Conservation (phyloP, 2,329 filamentous ascomycete species). For the Gliomastix tumulicola region DNA sequence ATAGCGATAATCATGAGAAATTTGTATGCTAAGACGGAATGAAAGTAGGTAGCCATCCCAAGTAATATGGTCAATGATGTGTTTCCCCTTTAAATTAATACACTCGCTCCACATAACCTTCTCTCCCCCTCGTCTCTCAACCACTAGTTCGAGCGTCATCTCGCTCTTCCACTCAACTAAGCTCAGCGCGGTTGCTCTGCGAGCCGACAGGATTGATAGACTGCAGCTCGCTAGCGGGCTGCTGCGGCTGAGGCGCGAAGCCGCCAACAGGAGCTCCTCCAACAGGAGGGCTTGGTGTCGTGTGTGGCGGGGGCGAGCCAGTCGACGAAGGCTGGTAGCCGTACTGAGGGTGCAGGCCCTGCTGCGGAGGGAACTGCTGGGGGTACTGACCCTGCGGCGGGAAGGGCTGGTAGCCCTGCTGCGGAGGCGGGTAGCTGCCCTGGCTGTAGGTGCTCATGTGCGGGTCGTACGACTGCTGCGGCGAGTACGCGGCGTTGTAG, state of each 20-base stretch:
- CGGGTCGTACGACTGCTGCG: constrained; percentile 12
- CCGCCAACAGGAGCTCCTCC: not conserved
- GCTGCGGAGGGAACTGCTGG: constrained; percentile 9
- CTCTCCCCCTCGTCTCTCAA: too few relatives aligned
- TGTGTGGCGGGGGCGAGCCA: constrained; percentile 17
- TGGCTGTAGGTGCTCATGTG: constrained; percentile 5
- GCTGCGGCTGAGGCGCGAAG: constrained; percentile 4
- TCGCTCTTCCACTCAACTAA: too few relatives aligned
- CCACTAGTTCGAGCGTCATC: too few relatives aligned
- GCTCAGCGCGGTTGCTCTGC: constrained; percentile 23
- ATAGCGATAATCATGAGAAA: too few relatives aligned
- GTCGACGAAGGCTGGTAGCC: constrained; percentile 11
- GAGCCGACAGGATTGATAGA: constrained; percentile 17
- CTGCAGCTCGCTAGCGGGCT: constrained; percentile 16
- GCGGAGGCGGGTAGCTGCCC: constrained; percentile 5
- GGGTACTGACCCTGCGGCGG: constrained; percentile 13
- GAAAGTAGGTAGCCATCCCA: too few relatives aligned
- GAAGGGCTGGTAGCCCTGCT: constrained; percentile 1
- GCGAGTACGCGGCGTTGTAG: constrained; percentile 13
- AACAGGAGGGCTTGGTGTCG: constrained; percentile 19
- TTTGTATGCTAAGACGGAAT: too few relatives aligned
- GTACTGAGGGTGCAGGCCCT: constrained; percentile 6
- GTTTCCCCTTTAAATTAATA: too few relatives aligned
- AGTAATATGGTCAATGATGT: too few relatives aligned
- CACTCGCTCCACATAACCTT: too few relatives aligned